Conservation (phyloP, 1,284 basidiomycete species). For the Moesziomyces parantarcticus region DNA sequence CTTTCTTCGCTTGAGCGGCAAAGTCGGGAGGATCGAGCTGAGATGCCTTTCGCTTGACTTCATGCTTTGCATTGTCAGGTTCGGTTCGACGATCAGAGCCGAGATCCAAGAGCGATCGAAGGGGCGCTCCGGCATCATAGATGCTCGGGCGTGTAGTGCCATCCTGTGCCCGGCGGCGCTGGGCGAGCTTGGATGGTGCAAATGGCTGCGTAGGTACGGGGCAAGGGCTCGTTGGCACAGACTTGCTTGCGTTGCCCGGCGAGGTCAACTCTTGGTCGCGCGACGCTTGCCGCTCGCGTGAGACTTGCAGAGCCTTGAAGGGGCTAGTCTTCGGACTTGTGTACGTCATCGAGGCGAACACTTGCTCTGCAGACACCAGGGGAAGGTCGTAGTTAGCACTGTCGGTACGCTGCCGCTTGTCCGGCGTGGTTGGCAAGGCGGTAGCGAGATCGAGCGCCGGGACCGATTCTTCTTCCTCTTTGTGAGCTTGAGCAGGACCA, state of each 20-base stretch:
- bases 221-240: conserved; percentile 7
- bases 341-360: conserved; percentile 26
- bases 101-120: conserved; percentile 34
- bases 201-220: conserved; percentile 26
- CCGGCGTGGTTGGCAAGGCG: background rate
- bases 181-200: conserved; percentile 34
- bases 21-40: background rate
- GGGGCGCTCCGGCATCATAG: conserved; percentile 25
- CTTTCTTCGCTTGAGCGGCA: conserved; percentile 1
- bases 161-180: conserved; percentile 5
- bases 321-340: conserved; percentile 29
- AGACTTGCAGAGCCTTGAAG: conserved; percentile 25
- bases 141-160: conserved; percentile 4
- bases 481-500: background rate
- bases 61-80: background rate
- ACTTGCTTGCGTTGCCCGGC: no score
- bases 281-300: conserved; percentile 19
- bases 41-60: conserved; percentile 26
- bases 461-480: background rate
- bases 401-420: background rate
- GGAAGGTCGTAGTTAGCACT: conserved; percentile 10
- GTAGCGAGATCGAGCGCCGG: background rate
- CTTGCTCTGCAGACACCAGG: conserved; percentile 13
- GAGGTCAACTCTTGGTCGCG: conserved; percentile 3
- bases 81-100: background rate